A percentile compares a stretch with the other conserved stretches of the same genome.
Evolutionary conservation across 176 grass and related monocot genomes (phyloP).

Genomic region (Pontederia crassipes): DNA sequence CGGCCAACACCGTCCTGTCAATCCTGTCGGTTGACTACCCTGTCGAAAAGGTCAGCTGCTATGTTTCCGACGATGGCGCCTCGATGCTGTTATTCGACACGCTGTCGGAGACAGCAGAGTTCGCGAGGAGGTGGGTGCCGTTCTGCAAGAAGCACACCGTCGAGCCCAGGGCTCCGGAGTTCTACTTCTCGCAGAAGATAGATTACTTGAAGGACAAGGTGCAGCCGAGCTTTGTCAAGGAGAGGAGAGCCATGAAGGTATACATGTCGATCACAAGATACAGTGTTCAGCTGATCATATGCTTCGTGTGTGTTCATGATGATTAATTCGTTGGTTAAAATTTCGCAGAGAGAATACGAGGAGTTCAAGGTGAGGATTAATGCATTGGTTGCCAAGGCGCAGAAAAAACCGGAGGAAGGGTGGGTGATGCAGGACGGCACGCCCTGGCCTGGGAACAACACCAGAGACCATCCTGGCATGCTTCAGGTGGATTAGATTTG

Average conservation of each 20-base stretch:
- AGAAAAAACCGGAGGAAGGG: conserved; percentile 91
- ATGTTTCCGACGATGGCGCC: conserved; percentile 89
- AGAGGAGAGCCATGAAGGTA: conserved; percentile 84
- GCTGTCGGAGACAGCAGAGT: conserved; percentile 78
- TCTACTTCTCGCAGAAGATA: conserved; percentile 98
- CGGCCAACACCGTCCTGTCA: conserved; percentile 89
- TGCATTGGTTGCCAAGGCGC: conserved; percentile 73
- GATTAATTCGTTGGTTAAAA: background rate
- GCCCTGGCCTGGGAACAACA: conserved; percentile 93
- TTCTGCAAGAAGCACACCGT: conserved; percentile 94
- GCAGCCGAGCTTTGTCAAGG: conserved; percentile 86
- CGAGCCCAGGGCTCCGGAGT: conserved; percentile 80
- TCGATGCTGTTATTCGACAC: conserved; percentile 95
- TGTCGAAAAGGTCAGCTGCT: conserved; percentile 75
- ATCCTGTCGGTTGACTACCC: conserved; percentile 94
- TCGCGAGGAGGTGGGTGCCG: conserved; percentile 83
- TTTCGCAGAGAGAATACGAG: conserved; percentile 64
- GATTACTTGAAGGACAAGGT: conserved; percentile 99
- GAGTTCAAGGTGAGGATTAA: conserved; percentile 93
- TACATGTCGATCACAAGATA: background rate
- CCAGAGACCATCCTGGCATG: conserved; percentile 86
- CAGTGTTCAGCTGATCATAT: background rate
- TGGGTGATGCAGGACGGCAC: conserved; percentile 99
- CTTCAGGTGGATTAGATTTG: conserved; percentile 29
- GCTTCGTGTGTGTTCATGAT: background rate